phyloP scores from a whole-genome alignment of 306 rosid species.

The Cicer chorassanicum region DNA sequence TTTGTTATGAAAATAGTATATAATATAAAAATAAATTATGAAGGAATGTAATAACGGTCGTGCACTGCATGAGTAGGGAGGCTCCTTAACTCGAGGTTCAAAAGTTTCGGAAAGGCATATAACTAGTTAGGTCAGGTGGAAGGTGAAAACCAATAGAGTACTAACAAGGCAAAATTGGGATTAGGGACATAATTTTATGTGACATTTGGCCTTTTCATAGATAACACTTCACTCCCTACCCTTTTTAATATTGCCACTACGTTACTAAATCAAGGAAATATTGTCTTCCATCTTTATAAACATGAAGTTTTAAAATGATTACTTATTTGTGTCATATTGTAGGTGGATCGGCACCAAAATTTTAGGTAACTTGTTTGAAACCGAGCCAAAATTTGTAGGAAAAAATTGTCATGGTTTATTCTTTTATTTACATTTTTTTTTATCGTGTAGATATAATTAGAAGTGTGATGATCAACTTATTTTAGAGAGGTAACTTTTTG shows the following conservation, averaged over 20 bases:
- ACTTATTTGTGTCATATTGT: neutral
- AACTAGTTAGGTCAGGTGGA: slow-evolving; percentile 43
- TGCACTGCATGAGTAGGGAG: slow-evolving; percentile 40
- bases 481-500: too few relatives aligned
- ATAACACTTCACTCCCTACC: slow-evolving; percentile 1
- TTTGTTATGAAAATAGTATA: neutral
- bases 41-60: neutral
- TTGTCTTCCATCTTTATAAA: slow-evolving; percentile 43
- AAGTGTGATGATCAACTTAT: too few relatives aligned
- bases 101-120: slow-evolving; percentile 41
- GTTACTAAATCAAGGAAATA: slow-evolving; percentile 49
- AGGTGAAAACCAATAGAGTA: slow-evolving; percentile 29
- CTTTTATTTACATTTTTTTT: neutral
- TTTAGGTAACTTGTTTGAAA: slow-evolving; percentile 46
- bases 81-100: slow-evolving; percentile 22
- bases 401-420: slow-evolving; percentile 1
- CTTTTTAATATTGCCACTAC: slow-evolving; percentile 31
- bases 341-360: slow-evolving; percentile 43
- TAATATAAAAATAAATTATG: neutral
- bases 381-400: slow-evolving; percentile 30
- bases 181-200: slow-evolving; percentile 39
- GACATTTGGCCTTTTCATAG: slow-evolving; percentile 35
- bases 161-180: slow-evolving; percentile 34
- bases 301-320: neutral
- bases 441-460: neutral